These are phyloP conservation scores for Boletellus ananas DNA, from an alignment of 768 basidiomycete species.

Conservation along the genomic window DNA sequence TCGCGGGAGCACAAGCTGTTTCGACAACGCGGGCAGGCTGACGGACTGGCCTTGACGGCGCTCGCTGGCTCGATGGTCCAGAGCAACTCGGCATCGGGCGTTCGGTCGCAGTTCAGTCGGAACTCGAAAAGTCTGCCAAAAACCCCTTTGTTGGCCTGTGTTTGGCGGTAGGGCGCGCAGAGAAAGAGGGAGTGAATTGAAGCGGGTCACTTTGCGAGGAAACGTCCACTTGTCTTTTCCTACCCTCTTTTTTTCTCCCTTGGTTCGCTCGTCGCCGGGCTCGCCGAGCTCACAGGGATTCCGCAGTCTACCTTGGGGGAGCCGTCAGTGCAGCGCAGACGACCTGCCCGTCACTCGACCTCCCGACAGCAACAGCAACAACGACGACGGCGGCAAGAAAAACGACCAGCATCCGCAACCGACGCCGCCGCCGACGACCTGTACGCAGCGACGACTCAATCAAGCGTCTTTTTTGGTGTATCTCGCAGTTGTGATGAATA, in stretches of 20 bases:
- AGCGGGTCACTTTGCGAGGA: conserved; percentile 18
- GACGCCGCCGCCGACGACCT: conserved; percentile 10
- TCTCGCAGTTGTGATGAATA: conserved; percentile 36
- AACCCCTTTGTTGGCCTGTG: conserved; percentile 27
- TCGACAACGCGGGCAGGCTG: too few relatives aligned
- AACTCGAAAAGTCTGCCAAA: conserved; percentile 16
- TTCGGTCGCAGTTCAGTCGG: conserved; percentile 14
- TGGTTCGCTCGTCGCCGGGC: conserved; percentile 15
- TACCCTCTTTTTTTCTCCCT: conserved; percentile 1
- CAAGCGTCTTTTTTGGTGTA: conserved; percentile 7
- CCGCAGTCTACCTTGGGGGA: neutral
- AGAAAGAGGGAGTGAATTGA: conserved; percentile 11
- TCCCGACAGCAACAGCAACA: neutral
- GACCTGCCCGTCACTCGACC: conserved; percentile 3
- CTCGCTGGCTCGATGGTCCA: too few relatives aligned
- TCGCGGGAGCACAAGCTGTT: too few relatives aligned
- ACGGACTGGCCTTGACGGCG: too few relatives aligned
- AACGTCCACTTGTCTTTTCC: conserved; percentile 17
- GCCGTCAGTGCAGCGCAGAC: conserved; percentile 5
- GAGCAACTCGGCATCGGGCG: neutral
- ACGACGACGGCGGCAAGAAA: conserved; percentile 16
- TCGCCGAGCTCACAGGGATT: conserved; percentile 12
- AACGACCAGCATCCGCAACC: conserved; percentile 12
- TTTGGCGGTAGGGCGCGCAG: conserved; percentile 23
- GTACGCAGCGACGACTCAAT: conserved; percentile 3